phyloP scores from a whole-genome alignment of 306 rosid species.

The Psophocarpus tetragonolobus region DNA sequence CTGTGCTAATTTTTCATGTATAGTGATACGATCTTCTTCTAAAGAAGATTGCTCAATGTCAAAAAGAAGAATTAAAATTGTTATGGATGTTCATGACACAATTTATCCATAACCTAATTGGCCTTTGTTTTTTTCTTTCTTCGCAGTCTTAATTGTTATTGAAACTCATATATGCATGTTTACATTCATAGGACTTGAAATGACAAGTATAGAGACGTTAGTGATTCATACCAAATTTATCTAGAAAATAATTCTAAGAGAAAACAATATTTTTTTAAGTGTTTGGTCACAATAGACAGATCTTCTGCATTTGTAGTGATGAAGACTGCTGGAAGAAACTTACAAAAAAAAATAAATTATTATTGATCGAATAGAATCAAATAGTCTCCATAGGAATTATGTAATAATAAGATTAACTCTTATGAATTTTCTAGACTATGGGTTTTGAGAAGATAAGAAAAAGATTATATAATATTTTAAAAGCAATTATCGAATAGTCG shows the following conservation, averaged over 20 bases:
- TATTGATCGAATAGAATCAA: too few relatives aligned
- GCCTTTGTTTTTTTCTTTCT: not conserved
- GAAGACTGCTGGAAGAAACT: too few relatives aligned
- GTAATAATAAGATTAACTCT: too few relatives aligned
- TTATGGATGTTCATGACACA: conserved; percentile 22
- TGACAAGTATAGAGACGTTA: conserved; percentile 38
- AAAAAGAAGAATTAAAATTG: conserved; percentile 20
- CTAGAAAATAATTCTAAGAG: conserved; percentile 22
- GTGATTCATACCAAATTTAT: conserved; percentile 34
- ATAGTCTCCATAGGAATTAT: too few relatives aligned
- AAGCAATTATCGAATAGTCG: too few relatives aligned
- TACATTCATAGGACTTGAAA: conserved; percentile 43
- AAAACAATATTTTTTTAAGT: conserved; percentile 33
- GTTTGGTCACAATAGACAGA: conserved; percentile 33
- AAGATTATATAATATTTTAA: too few relatives aligned
- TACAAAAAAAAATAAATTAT: too few relatives aligned
- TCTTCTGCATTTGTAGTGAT: too few relatives aligned
- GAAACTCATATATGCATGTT: conserved; percentile 39
- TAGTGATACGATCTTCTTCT: conserved; percentile 19
- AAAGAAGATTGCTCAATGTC: conserved; percentile 14
- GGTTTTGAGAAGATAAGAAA: too few relatives aligned
- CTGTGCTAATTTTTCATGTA: conserved; percentile 25
- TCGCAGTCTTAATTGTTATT: conserved; percentile 18
- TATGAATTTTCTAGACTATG: too few relatives aligned
- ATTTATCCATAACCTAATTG: too few relatives aligned